Evolutionary conservation across 441 rosid species (phyloP), one percentile per base, ranked within the genome.

Genomic region (Adansonia gregorii): DNA sequence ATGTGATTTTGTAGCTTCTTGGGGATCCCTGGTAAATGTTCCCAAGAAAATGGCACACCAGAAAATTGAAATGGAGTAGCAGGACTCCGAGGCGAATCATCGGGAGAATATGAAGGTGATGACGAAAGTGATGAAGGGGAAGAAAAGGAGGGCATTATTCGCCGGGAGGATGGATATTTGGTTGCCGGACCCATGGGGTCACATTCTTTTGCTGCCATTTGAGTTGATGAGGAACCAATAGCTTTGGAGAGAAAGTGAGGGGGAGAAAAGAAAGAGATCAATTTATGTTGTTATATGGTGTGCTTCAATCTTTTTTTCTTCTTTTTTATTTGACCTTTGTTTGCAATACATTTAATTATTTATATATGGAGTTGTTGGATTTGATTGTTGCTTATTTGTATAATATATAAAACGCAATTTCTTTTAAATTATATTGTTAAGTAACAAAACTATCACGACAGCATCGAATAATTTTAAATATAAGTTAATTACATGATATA

Each of bases 11-110:
- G 83, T 52, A 80, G 76, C 55, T 85, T 91, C 86, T 94, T 94
- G 2, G 98, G 98, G 51, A 93, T 87, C 52, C 98, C 98, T 0
- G 98, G 98, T 10, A 89, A 80, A 5, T 88, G 85, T 72, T 94
- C 98, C 98, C 98, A 94, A 0, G 98, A 94, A 79, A 94, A 94
- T 2, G 98, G 98, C 8, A 92, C 89, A 3, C 97, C 97, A 6
- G 89, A 86, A 22, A 85, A 78, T 11, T 86, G 82, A 39, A 86
- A 87, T 6, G 97, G 91, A 52, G 88, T 88, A 17, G 90, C 87
- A 4, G 95, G 92, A 67, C 80, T 71, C 41, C 20, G 41, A n/a
- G 76, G 76, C 20, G 76, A 70, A 49, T 77, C 75, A 46, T 80
- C 61, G 31, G 69, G 79, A 10, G 74, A 74, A 59, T 54, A 51